Base-by-base conservation (phyloP, 1,284 basidiomycete species). In the Tilletia horrida region DNA sequence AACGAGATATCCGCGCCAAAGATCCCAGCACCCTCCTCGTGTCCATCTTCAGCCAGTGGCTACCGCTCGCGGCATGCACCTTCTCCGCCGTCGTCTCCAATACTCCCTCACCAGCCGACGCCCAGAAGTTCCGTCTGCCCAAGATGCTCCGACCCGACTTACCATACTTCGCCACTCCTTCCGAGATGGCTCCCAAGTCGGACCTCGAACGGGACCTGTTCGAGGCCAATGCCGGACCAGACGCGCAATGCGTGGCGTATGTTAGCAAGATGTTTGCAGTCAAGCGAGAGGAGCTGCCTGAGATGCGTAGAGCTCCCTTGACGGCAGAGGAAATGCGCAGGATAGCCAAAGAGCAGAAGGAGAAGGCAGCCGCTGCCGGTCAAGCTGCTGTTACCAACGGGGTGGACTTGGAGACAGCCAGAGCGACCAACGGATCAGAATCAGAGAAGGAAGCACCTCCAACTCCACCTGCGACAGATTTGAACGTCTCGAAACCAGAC, bases 241-340 rank as follows among this genome's bases (percentile, higher is more conserved):
- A 44, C 87, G n/a, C 84, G 80, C 1, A 18, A 13, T 59, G 29
- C 21, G 76, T 87, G 2, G 85, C 86, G 3, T 96, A 95, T 81
- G 91, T 98, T 65, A 96, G 92, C 85, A 98, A 98, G 83, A 98
- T 98, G 95, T 97, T 98, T 82, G 93, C 93, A 0, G 89, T 97
- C 1, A 84, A 88, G 25, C 84, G 83, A 21, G 87, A 87, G 65
- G 91, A 95, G 62, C 84, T 98, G 40, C 95, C 95, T 0, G 90
- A 94, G 90, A 83, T 73, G n/a, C 74, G 76, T 65, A 73, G 73
- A 7, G 55, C 59, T 9, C 40, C 50, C 45, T 79, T 93, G 66
- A 92, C 90, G 0, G 91, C 91, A 0, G 92, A 96, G 43, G 91
- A 96, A 81, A 90, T 96, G 88, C 86, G 92, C 27, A 84, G 86